phyloP scores from a whole-genome alignment of 169 alveolate genomes.

The Cryptosporidium felis region DNA sequence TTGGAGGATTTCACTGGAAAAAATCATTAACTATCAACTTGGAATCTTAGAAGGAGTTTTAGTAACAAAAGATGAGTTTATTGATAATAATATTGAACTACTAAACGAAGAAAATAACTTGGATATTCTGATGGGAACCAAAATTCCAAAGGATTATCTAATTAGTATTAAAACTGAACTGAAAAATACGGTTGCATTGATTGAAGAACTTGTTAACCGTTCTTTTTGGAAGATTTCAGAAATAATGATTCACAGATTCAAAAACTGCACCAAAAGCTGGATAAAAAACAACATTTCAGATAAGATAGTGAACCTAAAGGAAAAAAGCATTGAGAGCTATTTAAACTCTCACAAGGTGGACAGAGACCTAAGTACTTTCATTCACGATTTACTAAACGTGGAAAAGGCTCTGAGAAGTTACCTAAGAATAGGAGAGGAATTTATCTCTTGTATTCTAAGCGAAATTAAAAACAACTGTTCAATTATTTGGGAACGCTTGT shows the following conservation, averaged over 20 bases:
- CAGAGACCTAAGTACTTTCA: slow-evolving; percentile 44
- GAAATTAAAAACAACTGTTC: neutral
- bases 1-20: slow-evolving; percentile 40
- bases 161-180: slow-evolving; percentile 13
- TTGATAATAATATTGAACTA: neutral
- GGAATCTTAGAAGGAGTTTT: neutral
- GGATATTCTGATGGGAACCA: slow-evolving; percentile 6
- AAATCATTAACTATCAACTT: neutral
- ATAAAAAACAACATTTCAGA: neutral
- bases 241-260: neutral
- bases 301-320: neutral
- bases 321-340: neutral
- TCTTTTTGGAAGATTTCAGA: neutral
- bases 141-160: neutral
- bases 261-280: neutral
- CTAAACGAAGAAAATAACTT: neutral
- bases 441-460: neutral
- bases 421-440: neutral
- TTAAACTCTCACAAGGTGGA: neutral
- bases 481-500: neutral
- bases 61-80: neutral
- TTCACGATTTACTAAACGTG: too few relatives aligned
- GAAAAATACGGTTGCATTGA: neutral
- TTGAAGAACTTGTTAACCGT: neutral
- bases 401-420: slow-evolving; percentile 23